Conservation (phyloP, 208 protist species). For the Vickermania ingenoplastis region DNA sequence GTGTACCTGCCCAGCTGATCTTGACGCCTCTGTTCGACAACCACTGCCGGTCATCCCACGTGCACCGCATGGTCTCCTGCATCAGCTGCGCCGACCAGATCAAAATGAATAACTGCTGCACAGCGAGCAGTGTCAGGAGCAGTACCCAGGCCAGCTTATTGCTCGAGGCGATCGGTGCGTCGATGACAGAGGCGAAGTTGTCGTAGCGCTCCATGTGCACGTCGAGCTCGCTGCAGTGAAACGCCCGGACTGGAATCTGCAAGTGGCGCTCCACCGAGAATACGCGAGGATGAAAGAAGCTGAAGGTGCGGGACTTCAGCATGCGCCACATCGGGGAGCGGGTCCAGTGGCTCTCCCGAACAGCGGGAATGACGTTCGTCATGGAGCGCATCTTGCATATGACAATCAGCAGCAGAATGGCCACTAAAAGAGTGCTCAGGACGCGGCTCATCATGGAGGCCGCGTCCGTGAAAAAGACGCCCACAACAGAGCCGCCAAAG, state of each 20-base stretch:
- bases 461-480: neutral
- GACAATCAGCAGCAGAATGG: slow-evolving; percentile 14
- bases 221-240: slow-evolving; percentile 72
- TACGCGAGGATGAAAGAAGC: slow-evolving; percentile 58
- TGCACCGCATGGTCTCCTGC: slow-evolving; percentile 5
- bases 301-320: slow-evolving; percentile 27
- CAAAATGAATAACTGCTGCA: slow-evolving; percentile 36
- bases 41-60: neutral
- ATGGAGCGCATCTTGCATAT: slow-evolving; percentile 34
- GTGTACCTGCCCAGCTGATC: neutral
- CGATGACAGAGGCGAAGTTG: slow-evolving; percentile 54
- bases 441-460: slow-evolving; percentile 8
- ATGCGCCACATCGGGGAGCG: slow-evolving; percentile 59
- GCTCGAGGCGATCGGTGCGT: slow-evolving; percentile 47
- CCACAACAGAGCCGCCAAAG: slow-evolving; percentile 7
- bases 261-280: slow-evolving; percentile 42
- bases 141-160: slow-evolving; percentile 63
- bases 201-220: slow-evolving; percentile 59
- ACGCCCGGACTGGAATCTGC: slow-evolving; percentile 55
- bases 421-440: slow-evolving; percentile 18
- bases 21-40: neutral
- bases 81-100: slow-evolving; percentile 39
- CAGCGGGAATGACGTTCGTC: slow-evolving; percentile 14
- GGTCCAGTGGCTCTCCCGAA: slow-evolving; percentile 18
- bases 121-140: slow-evolving; percentile 30